Evolutionary conservation across 768 basidiomycete species (phyloP).

Genomic region (Lactarius sanguifluus): DNA sequence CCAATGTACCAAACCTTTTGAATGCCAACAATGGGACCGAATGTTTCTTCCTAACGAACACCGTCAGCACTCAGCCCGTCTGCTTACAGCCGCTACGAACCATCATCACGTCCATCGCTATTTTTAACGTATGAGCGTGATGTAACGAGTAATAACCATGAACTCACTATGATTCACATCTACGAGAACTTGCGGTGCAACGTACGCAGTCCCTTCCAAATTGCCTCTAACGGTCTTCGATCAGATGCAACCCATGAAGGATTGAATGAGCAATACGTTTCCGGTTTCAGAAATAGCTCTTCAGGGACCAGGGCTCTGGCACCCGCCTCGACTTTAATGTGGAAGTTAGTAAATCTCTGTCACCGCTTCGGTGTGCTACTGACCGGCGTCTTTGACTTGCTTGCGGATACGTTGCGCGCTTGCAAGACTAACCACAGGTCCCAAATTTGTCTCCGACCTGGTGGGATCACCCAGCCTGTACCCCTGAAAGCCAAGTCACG

Average conservation of each 20-base stretch:
- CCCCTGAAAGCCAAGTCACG: constrained; percentile 42
- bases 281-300: constrained; percentile 63
- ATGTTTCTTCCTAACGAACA: constrained; percentile 69
- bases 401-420: constrained; percentile 84
- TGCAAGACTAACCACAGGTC: constrained; percentile 88
- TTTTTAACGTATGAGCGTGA: constrained; percentile 16
- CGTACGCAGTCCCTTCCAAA: constrained; percentile 65
- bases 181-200: constrained; percentile 88
- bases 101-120: constrained; percentile 93
- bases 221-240: constrained; percentile 2
- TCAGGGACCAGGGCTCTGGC: constrained; percentile 76
- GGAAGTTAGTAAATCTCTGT: not conserved
- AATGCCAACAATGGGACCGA: constrained; percentile 92
- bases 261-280: constrained; percentile 48
- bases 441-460: constrained; percentile 68
- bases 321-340: constrained; percentile 61
- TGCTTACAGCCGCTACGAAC: constrained; percentile 39
- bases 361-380: constrained; percentile 29
- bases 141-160: constrained; percentile 2
- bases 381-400: constrained; percentile 83
- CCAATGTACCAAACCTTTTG: constrained; percentile 60
- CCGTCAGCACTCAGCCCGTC: constrained; percentile 11
- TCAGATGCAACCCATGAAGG: not conserved
- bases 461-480: constrained; percentile 91
- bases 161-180: constrained; percentile 84